Conservation (phyloP, 2,329 filamentous ascomycete genomes). For the Claviceps citrina region DNA sequence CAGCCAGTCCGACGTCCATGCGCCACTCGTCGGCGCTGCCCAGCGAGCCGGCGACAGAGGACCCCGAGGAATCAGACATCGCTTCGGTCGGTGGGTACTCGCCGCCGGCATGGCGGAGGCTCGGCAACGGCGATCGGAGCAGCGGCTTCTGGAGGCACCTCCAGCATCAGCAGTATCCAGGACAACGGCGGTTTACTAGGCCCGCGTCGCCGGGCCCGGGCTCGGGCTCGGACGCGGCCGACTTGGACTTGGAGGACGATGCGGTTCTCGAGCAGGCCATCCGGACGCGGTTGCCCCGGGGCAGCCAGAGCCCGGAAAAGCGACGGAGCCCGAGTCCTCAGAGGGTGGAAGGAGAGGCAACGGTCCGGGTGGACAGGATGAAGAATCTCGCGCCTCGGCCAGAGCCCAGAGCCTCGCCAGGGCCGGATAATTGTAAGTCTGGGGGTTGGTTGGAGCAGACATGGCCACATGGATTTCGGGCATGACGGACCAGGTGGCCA, state of each 20-base stretch:
- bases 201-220: slow-evolving; percentile 9
- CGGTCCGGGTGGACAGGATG: slow-evolving; percentile 21
- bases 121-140: slow-evolving; percentile 42
- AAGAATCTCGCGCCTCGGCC: slow-evolving; percentile 9
- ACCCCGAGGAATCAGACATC: slow-evolving; percentile 29
- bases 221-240: slow-evolving; percentile 14
- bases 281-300: slow-evolving; percentile 38
- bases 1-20: slow-evolving; percentile 22
- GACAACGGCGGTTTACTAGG: slow-evolving; percentile 4
- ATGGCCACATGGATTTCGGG: not conserved
- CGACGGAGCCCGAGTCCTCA: slow-evolving; percentile 31
- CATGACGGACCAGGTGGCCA: no score
- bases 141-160: slow-evolving; percentile 39
- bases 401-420: slow-evolving; percentile 12
- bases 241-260: slow-evolving; percentile 13
- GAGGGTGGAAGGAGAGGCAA: slow-evolving; percentile 21
- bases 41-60: slow-evolving; percentile 22
- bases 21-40: slow-evolving; percentile 18
- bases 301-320: slow-evolving; percentile 41
- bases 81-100: slow-evolving; percentile 41
- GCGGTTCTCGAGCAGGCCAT: slow-evolving; percentile 35
- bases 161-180: slow-evolving; percentile 3
- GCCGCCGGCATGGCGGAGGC: slow-evolving; percentile 44
- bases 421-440: slow-evolving; percentile 35
- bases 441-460: no score